Evolutionary conservation across 495 filamentous ascomycete genomes (phyloP), one percentile per base, ranked within the genome.

Genomic region (Thermothielavioides terrestris): DNA sequence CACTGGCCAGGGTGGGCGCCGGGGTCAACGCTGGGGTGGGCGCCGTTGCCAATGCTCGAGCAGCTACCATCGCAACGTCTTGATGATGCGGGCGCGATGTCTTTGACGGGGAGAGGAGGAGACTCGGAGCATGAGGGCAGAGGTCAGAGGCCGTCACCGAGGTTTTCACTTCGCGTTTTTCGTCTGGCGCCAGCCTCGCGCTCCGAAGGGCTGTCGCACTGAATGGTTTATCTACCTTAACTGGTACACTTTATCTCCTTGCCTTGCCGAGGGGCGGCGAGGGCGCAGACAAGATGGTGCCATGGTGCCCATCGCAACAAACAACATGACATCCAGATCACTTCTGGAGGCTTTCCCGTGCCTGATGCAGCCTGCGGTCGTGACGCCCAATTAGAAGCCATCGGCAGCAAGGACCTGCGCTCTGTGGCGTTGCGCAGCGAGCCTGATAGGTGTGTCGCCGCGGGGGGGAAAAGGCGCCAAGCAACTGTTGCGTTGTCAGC

Each of bases 1-100:
- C 30, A 43, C 28, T 42, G n/a, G 52, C 49, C 21, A 49, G 14
- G 0, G 42, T 48, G 15, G 53, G 51, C n/a, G 46, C 26, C 28
- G 42, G 41, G 28, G 52, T 52, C 1, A n/a, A n/a, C n/a, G n/a
- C n/a, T n/a, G 54, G 38, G 28, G 52, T 39, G 27, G 54, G 57
- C 27, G 57, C n/a, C 32, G 42, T 22, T 18, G 44, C 4, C 22
- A 48, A 23, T 4, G 54, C 23, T 22, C 26, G 10, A 3, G 42
- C 34, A 3, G 37, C 26, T 35, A 50, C 5, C 52, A 55, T 55
- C 11, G 46, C 36, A 21, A 11, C 52, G 49, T 44, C 22, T 49
- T 20, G 39, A 6, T 22, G 10, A 12, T 17, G 2, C 14, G 6
- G 30, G n/a, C 9, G 6, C 9, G 7, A 25, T 23, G 20, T 17